Evolutionary conservation across 192 early-diverging fungal species (phyloP), one percentile per base, ranked within the genome.

Genomic region (Podila epicladia): DNA sequence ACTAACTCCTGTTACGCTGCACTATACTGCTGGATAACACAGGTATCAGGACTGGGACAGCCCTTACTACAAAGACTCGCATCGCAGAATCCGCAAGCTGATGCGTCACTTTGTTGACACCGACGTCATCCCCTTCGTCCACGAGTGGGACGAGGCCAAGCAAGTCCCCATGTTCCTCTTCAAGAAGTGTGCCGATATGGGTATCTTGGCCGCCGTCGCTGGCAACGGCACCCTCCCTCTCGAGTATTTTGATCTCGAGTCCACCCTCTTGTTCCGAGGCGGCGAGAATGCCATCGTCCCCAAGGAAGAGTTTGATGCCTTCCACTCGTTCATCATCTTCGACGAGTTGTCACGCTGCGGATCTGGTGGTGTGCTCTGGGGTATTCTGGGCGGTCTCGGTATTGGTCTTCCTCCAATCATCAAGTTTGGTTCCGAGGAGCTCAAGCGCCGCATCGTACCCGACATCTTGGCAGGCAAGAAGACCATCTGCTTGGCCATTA

Each of bases 111-210:
- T 93, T 85, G 93, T 94, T n/a, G 94, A 95, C 50, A 90, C 86
- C 48, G 93, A 96, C 58, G 86, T 95, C 48, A 94, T 91, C 83
- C 92, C 93, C 17, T 90, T 85, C 74, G 85, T 87, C 68, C 89
- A 87, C 79, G 94, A 93, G 77, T 95, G 92, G 94, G 94, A 96
- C 73, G 94, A 95, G 82, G 89, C 89, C 45, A 96, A 94, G 75
- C 70, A 89, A 53, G 87, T 95, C 26, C 94, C 94, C 15, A 90
- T 87, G 48, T 83, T 84, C 35, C 53, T 96, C 28, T 96, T 92
- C 76, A 83, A 86, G 64, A 96, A 95, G 83, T 89, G 90, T 26
- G 94, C 86, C 15, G 73, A 93, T 60, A 89, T 88, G 51, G 94
- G 94, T 72, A 91, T 95, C 59, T 83, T 94, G n/a, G 84, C 86